These are phyloP conservation scores for Piloderma croceum DNA, from an alignment of 768 basidiomycete species.

Conservation along the genomic window DNA sequence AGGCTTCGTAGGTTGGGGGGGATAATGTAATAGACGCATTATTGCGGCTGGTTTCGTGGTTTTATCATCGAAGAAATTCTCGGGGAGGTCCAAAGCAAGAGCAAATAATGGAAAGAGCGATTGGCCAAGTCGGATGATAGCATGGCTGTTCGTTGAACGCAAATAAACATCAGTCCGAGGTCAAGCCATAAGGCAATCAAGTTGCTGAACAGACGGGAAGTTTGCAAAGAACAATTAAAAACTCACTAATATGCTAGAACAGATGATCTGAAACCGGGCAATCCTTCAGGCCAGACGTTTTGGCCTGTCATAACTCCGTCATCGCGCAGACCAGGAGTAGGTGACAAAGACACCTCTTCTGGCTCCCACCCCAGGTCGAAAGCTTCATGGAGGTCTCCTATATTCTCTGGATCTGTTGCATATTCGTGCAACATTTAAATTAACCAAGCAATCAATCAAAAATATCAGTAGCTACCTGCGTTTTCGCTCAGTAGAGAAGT, in stretches of 20 bases:
- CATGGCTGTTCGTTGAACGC: slow-evolving; percentile 33
- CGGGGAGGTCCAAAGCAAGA: slow-evolving; percentile 54
- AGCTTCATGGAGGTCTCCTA: slow-evolving; percentile 86
- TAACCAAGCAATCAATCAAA: too few relatives aligned
- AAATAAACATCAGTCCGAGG: neutral
- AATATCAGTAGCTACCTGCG: too few relatives aligned
- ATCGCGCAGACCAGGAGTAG: too few relatives aligned
- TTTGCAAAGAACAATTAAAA: slow-evolving; percentile 13
- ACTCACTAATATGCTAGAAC: slow-evolving; percentile 66
- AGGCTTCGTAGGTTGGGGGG: slow-evolving; percentile 55
- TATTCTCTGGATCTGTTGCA: slow-evolving; percentile 66
- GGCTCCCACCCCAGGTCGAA: slow-evolving; percentile 81
- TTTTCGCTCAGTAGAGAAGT: slow-evolving; percentile 66
- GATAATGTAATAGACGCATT: slow-evolving; percentile 70
- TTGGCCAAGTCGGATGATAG: slow-evolving; percentile 47
- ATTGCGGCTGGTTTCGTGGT: slow-evolving; percentile 57
- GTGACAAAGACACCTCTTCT: too few relatives aligned
- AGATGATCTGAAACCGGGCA: slow-evolving; percentile 53
- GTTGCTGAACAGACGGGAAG: too few relatives aligned
- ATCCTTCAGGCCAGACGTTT: slow-evolving; percentile 73
- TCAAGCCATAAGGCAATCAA: slow-evolving; percentile 3
- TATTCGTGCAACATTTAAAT: too few relatives aligned
- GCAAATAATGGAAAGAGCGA: slow-evolving; percentile 66
- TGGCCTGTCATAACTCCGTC: slow-evolving; percentile 61
- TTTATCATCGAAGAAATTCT: slow-evolving; percentile 67